Evolutionary conservation across 2,329 filamentous ascomycete species (phyloP), one percentile per base, ranked within the genome.

Genomic region (Penicillium griseofulvum): DNA sequence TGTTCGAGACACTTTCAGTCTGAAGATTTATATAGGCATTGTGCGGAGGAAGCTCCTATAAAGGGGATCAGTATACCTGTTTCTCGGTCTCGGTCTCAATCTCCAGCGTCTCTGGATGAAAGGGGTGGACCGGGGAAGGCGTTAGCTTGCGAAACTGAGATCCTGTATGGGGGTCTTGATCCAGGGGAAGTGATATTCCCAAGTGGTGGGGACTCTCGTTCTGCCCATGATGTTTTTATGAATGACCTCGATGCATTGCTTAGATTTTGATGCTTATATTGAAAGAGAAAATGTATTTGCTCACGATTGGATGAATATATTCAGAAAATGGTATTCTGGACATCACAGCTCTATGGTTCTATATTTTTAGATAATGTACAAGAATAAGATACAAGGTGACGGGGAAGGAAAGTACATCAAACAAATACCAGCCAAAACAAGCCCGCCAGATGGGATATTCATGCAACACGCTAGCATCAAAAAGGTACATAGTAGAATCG

Each of bases 401-500:
- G 31, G 28, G 33, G 17, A 54, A 33, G 48, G 22, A 52, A 52
- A 55, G 51, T 60, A 54, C 44, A 60, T 29, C 41, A 52, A 44
- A 45, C 38, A 46, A 43, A 48, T 34, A 52, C 46, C 49, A 41
- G 17, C 39, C 46, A 58, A 57, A 46, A 48, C 54, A 39, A 47
- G 36, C 29, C 50, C 47, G 52, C 48, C 49, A 49, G 33, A 42
- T 42, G 42, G 52, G 49, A 57, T 59, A 57, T 58, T 47, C 47
- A 61, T 61, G 61, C 58, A 61, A 57, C 49, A 54, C 52, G 57
- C 58, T 61, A 55, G 61, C 52, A 36, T 45, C 48, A 65, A 64
- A 60, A 54, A 57, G 55, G 53, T 10, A n/a, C n/a, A n/a, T n/a
- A 44, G 17, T 24, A 29, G 49, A 31, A 45, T 53, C 24, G 44